Percentiles rank a stretch among this genome's conserved stretches.
Evolutionary conservation across 1,284 basidiomycete genomes (phyloP).

Genomic region (Irpex sp.): DNA sequence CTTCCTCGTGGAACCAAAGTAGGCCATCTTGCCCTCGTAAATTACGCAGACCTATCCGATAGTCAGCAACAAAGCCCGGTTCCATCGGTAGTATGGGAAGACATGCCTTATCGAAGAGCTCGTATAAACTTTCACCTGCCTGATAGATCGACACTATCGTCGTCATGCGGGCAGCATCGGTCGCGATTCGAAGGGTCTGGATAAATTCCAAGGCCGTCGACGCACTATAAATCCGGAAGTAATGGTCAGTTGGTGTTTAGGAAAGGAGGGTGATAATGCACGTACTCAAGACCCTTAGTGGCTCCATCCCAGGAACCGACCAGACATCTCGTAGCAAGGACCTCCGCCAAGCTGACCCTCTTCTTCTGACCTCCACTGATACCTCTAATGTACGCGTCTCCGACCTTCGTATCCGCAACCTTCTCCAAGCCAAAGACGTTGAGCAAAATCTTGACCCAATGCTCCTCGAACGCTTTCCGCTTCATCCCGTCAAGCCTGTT

Average conservation of each 20-base stretch:
- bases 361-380: slow-evolving; percentile 84
- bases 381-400: slow-evolving; percentile 72
- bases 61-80: neutral
- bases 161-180: slow-evolving; percentile 46
- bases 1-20: slow-evolving; percentile 49
- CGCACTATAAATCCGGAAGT: slow-evolving; percentile 33
- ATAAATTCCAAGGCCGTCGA: slow-evolving; percentile 59
- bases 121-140: slow-evolving; percentile 45
- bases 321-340: slow-evolving; percentile 53
- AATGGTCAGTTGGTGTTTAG: neutral
- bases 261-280: neutral
- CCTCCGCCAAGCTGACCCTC: slow-evolving; percentile 75
- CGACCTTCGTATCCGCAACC: slow-evolving; percentile 57
- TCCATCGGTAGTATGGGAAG: neutral
- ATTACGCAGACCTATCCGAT: slow-evolving; percentile 38
- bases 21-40: slow-evolving; percentile 62
- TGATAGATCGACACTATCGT: slow-evolving; percentile 64
- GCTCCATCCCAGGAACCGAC: slow-evolving; percentile 62
- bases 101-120: slow-evolving; percentile 57
- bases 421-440: slow-evolving; percentile 74
- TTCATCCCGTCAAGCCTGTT: slow-evolving; percentile 39
- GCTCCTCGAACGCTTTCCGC: slow-evolving; percentile 43
- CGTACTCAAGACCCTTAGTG: slow-evolving; percentile 20
- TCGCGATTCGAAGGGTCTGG: slow-evolving; percentile 50
- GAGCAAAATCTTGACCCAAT: slow-evolving; percentile 51